A percentile compares a stretch with the other conserved stretches of the same genome.
These are phyloP conservation scores for Verruconis gallopava DNA, from an alignment of 2,329 filamentous ascomycete species.

Conservation along the genomic window DNA sequence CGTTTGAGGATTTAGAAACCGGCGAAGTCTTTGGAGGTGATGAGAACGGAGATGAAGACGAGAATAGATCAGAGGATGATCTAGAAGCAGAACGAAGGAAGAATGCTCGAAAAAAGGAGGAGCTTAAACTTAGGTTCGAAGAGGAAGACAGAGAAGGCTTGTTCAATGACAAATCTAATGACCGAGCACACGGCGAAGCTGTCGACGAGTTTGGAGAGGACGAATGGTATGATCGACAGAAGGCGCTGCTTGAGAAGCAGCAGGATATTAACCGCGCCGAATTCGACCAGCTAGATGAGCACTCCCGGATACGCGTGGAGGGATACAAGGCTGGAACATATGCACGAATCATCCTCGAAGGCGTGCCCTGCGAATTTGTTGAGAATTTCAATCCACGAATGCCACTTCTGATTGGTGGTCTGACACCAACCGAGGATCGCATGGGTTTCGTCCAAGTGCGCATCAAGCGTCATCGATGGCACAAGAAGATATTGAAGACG, in stretches of 20 bases:
- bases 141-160: constrained; percentile 97
- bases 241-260: constrained; percentile 88
- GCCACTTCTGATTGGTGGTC: constrained; percentile 81
- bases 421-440: constrained; percentile 84
- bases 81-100: constrained; percentile 82
- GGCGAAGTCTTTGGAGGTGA: constrained; percentile 46
- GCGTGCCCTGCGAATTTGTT: constrained; percentile 83
- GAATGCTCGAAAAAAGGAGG: constrained; percentile 87
- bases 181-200: constrained; percentile 56
- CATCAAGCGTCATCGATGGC: constrained; percentile 96
- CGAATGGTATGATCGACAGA: constrained; percentile 97
- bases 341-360: constrained; percentile 76
- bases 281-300: constrained; percentile 75
- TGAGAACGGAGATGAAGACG: too few species aligned
- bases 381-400: constrained; percentile 66
- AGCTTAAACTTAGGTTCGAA: constrained; percentile 86
- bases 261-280: constrained; percentile 93
- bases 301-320: constrained; percentile 71
- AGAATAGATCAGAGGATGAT: constrained; percentile 29
- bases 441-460: constrained; percentile 92
- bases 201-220: constrained; percentile 86
- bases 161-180: constrained; percentile 73
- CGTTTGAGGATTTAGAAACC: constrained; percentile 75
- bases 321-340: constrained; percentile 89
- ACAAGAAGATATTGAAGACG: constrained; percentile 97